These are phyloP conservation scores for Lentinula guzmanii DNA, from an alignment of 768 basidiomycete species.

Conservation along the genomic window DNA sequence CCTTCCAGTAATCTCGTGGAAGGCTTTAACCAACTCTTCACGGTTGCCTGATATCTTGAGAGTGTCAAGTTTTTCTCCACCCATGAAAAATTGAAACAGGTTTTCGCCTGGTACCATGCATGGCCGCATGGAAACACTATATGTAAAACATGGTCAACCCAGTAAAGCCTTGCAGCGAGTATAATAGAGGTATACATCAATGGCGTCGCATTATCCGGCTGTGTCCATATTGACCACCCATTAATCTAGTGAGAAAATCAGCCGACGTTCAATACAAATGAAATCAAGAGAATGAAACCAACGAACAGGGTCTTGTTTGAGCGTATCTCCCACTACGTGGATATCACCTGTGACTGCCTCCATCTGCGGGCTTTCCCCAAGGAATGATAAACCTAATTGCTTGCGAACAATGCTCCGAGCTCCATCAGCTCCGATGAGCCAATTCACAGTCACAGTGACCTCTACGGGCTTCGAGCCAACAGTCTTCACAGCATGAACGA, in stretches of 20 bases:
- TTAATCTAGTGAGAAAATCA: constrained; percentile 6
- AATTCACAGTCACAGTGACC: constrained; percentile 25
- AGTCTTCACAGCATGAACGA: constrained; percentile 17
- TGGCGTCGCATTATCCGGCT: not conserved
- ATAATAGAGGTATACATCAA: not conserved
- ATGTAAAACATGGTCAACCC: not conserved
- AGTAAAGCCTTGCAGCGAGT: not conserved
- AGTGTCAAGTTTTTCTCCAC: not conserved
- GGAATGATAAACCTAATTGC: constrained; percentile 32
- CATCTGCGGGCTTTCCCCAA: constrained; percentile 30
- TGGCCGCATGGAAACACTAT: constrained; percentile 3
- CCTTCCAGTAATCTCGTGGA: constrained; percentile 21
- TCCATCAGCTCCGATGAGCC: constrained; percentile 36
- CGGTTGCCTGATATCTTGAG: constrained; percentile 9
- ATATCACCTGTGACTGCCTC: constrained; percentile 29
- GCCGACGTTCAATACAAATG: not conserved
- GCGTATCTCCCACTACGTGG: constrained; percentile 2
- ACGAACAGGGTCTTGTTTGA: constrained; percentile 14
- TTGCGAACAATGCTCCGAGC: constrained; percentile 32
- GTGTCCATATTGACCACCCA: constrained; percentile 17
- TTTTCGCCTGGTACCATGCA: constrained; percentile 2
- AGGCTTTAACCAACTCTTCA: constrained; percentile 20
- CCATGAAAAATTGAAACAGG: not conserved
- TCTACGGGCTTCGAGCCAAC: constrained; percentile 14
- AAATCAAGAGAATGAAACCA: not conserved